phyloP scores from a whole-genome alignment of 2,329 filamentous ascomycete species.

The Chrysoporthe austroafricana region DNA sequence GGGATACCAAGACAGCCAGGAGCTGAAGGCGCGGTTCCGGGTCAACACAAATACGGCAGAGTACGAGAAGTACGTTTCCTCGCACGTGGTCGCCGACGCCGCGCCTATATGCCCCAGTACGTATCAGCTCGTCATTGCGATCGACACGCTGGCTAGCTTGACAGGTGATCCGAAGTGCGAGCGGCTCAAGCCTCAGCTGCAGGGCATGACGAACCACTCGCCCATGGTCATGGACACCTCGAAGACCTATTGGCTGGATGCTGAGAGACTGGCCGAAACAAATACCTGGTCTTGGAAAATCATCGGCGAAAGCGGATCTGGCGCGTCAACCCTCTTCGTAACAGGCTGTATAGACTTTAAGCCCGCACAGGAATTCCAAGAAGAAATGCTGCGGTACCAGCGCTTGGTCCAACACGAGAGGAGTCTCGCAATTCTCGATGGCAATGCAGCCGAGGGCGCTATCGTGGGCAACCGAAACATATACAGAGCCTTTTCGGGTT shows the following conservation, averaged over 20 bases:
- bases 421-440: constrained; percentile 37
- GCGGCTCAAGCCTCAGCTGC: constrained; percentile 36
- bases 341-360: not conserved
- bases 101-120: constrained; percentile 45
- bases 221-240: constrained; percentile 40
- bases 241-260: constrained; percentile 36
- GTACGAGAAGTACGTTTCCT: constrained; percentile 41
- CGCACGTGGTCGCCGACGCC: constrained; percentile 44
- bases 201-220: constrained; percentile 37
- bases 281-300: constrained; percentile 38
- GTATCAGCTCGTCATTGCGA: constrained; percentile 40
- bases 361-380: not conserved
- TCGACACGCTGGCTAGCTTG: constrained; percentile 39
- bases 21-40: constrained; percentile 40
- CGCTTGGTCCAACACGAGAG: constrained; percentile 40
- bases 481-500: constrained; percentile 41
- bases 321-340: not conserved
- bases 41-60: constrained; percentile 43
- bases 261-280: constrained; percentile 25
- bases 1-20: constrained; percentile 25
- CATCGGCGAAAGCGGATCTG: constrained; percentile 3
- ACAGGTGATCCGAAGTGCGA: constrained; percentile 31
- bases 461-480: constrained; percentile 40
- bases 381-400: constrained; percentile 37
- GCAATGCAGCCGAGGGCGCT: constrained; percentile 37